Evolutionary conservation across 2,329 filamentous ascomycete species (phyloP), one percentile per base, ranked within the genome.

Genomic region (Pestalotiopsis sp.): DNA sequence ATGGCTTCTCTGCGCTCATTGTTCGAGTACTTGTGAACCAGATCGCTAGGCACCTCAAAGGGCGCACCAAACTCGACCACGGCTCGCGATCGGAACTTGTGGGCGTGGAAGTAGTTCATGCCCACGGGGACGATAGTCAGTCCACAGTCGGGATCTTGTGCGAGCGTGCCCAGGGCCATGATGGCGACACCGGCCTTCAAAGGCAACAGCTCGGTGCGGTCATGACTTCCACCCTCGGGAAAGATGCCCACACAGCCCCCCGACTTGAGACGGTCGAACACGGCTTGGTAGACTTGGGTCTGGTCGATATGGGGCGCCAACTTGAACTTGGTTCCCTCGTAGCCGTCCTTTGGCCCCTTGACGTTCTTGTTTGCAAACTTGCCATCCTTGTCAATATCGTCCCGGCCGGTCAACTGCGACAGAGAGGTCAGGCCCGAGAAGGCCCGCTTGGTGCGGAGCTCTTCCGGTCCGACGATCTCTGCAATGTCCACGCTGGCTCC

Each of bases 91-190:
- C 95, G 92, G 82, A 99, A 99, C 80, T 98, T 99, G 86, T 99
- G 95, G 0, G 95, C 93, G 81, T 98, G 95, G 83, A 99, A 99
- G 82, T 99, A 99, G 81, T 99, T 99, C 95, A 99, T 98, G 75
- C 95, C 95, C 65, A 96, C 95, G 3, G 96, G 96, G 27, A 99
- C 93, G 75, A 99, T 98, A 81, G 95, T 97, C 70, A 99, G 85
- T 38, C 93, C 94, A 77, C 93, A 97, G 72, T 95, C 87, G 2
- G 95, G 95, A 70, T 95, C 90, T 68, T 94, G 91, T 4, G 93
- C 94, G 65, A 98, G 85, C 1, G 96, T 92, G 52, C 95, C 95
- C 45, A 99, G 87, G 13, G 95, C 96, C 95, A 99, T 99, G 77
- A 99, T 96, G 69, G 96, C 96, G 70, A 99, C 94, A 79, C 95